Evolutionary conservation across 2,329 filamentous ascomycete species (phyloP).

Genomic region (Colletotrichum tropicale): DNA sequence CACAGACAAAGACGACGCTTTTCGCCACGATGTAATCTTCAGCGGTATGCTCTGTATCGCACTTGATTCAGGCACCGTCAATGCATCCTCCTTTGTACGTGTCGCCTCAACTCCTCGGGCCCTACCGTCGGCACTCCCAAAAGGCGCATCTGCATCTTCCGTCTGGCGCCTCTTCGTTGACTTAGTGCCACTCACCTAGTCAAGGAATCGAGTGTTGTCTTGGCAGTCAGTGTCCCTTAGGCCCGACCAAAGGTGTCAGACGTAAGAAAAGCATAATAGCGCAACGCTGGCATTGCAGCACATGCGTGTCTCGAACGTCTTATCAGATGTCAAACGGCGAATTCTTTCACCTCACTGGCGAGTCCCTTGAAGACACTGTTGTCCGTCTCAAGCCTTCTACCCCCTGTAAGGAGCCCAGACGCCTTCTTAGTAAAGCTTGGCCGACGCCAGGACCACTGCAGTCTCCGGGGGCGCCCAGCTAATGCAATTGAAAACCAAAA

Average conservation of each 20-base stretch:
- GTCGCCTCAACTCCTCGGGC: not conserved
- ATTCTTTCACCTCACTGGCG: not conserved
- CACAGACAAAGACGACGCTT: conserved; percentile 19
- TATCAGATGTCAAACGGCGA: not conserved
- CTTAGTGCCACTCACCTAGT: not conserved
- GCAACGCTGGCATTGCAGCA: not conserved
- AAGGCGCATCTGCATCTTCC: not conserved
- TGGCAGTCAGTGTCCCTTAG: not conserved
- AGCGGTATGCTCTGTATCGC: not conserved
- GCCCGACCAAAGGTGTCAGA: not conserved
- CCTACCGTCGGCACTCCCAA: not conserved
- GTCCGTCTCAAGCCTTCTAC: conserved; percentile 1
- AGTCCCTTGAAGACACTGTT: not conserved
- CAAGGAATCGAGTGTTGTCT: not conserved
- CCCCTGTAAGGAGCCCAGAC: conserved; percentile 1
- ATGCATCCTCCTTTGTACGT: not conserved
- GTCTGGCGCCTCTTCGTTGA: not conserved
- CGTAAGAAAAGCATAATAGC: not conserved
- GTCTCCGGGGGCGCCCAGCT: not conserved
- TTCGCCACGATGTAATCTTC: conserved; percentile 8
- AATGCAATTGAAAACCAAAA: not conserved
- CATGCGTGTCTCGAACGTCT: conserved; percentile 9
- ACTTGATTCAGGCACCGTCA: conserved; percentile 9
- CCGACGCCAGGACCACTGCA: not conserved
- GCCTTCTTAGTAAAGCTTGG: conserved; percentile 1